Evolutionary conservation across 2,329 filamentous ascomycete species (phyloP), one percentile per base, ranked within the genome.

Genomic region (Beauveria rudraprayagi): DNA sequence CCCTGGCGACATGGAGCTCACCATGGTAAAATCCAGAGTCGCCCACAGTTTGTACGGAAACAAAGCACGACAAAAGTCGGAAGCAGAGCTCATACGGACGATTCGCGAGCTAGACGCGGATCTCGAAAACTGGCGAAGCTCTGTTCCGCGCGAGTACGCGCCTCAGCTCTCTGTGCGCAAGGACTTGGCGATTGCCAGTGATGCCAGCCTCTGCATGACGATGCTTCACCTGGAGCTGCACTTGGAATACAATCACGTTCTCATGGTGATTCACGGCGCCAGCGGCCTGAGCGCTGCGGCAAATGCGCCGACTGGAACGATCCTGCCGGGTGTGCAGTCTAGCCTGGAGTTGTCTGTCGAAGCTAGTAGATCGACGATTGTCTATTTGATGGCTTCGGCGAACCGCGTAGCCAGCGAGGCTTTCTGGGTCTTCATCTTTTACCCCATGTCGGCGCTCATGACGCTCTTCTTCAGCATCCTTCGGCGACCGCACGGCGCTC

Each of bases 51-150:
- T 85, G 0, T 85, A 83, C 63, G 83, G 82, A 0, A 71, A 76
- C 4, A 67, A 73, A 3, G 76, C 79, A 0, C 65, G 77, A 2
- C 73, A 73, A 14, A 84, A 83, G 62, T 75, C 79, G 0, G 81
- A 84, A 46, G 80, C 81, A 0, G 80, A 84, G 60, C 69, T 85
- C 0, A 71, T 85, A 2, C 75, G 76, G 10, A 76, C 80, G 3
- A 84, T 85, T 14, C 77, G 82, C 6, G 78, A 83, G 66, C 70
- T 85, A 0, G 83, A 85, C 61, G 78, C 82, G 24, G 80, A 83
- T 34, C 70, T 85, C 0, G 83, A 85, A 52, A 68, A 68, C 14
- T 85, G 83, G 83, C 75, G 83, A 1, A 65, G 77, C 1, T 80
- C 80, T 0, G 66, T 85, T 0, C 78, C 79, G 0, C 65, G 67